Evolutionary conservation across 2,329 filamentous ascomycete genomes (phyloP), one percentile per base, ranked within the genome.

Genomic region (Alternaria gansuensis): DNA sequence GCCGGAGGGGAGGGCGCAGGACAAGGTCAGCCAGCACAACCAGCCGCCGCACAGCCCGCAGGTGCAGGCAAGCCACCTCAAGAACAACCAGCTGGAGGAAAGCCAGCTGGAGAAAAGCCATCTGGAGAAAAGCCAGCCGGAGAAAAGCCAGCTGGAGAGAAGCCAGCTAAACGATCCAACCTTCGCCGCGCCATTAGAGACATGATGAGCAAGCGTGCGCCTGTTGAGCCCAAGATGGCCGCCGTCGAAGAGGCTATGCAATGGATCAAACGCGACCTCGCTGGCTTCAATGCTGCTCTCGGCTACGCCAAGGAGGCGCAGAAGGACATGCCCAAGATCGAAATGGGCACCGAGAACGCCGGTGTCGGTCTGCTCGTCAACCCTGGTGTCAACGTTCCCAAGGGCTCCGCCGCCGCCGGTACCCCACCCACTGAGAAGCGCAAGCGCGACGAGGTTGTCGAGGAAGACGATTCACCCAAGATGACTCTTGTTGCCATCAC

Each of bases 251-350:
- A 62, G 26, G 75, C 74, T 40, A 75, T 74, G 66, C 54, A 72
- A 40, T 77, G 75, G 74, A 76, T 78, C 68, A 83, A 83, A 76
- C 78, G 82, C 46, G 81, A 84, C 60, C 73, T 83, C 36, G 67
- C 77, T 59, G 79, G 82, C 51, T 84, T 84, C 72, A 77, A 81
- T 62, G 78, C 79, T 13, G 82, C 82, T 1, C 78, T 84, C 14
- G 74, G 65, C 48, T 84, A 77, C 62, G 82, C 82, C 53, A 78
- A 81, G 64, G 79, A 77, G 41, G 82, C 81, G 21, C 73, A 82
- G 70, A 75, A 74, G 68, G 80, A 82, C 66, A 72, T 75, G 34
- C 82, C 82, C 62, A 82, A 82, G 75, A 69, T 84, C 43, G 77
- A 84, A 71, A 75, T 84, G 40, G 82, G 82, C 55, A 82, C 82